Conservation (phyloP, 306 rosid genomes). For the Datisca glomerata region DNA sequence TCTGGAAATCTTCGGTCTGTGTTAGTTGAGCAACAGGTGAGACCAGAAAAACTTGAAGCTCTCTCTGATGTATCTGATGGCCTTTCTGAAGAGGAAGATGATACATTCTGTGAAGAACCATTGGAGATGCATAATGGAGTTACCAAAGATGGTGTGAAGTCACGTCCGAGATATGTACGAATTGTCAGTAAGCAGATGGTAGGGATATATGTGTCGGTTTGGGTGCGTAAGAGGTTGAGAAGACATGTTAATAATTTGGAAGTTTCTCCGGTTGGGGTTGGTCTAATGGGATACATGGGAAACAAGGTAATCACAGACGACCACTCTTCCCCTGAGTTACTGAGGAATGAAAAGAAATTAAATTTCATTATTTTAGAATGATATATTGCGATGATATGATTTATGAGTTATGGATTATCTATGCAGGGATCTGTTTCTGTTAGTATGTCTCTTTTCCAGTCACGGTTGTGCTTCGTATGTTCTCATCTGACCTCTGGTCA, state of each 20-base stretch:
- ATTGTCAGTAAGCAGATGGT: constrained; percentile 98
- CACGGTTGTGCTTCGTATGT: constrained; percentile 88
- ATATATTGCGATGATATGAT: background rate
- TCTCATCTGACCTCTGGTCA: constrained; percentile 95
- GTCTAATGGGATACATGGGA: constrained; percentile 99
- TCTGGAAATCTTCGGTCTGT: constrained; percentile 42
- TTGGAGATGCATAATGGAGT: constrained; percentile 10
- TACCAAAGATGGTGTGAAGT: constrained; percentile 8
- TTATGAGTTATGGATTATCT: constrained; percentile 2
- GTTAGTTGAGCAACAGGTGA: constrained; percentile 31
- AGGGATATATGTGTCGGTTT: constrained; percentile 79
- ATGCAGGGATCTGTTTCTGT: constrained; percentile 95
- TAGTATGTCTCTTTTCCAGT: constrained; percentile 85
- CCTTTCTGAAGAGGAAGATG: constrained; percentile 32
- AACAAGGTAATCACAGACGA: constrained; percentile 52
- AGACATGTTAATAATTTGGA: constrained; percentile 73
- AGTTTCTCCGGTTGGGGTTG: constrained; percentile 92
- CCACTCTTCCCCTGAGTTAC: background rate
- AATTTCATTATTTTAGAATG: background rate
- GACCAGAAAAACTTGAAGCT: constrained; percentile 36
- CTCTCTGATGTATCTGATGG: constrained; percentile 31
- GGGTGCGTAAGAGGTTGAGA: constrained; percentile 88
- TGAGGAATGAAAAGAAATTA: background rate
- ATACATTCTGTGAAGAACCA: too few species aligned
- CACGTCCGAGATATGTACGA: constrained; percentile 49